Base-by-base conservation (phyloP, 805 yeast genomes). In the Nakazawaea populi region DNA sequence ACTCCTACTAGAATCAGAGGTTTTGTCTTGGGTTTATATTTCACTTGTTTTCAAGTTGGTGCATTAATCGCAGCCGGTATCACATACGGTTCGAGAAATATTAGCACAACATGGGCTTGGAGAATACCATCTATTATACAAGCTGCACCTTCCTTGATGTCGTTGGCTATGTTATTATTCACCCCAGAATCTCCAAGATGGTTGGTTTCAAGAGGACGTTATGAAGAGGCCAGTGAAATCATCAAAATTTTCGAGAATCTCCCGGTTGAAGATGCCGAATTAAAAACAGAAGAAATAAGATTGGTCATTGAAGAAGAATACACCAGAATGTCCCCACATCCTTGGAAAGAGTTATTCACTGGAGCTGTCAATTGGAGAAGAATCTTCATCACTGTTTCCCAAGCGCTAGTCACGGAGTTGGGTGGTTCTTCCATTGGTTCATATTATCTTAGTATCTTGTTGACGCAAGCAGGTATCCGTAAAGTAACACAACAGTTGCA, bases 381-480 rank as follows among this genome's bases (percentile, higher is more conserved):
- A 49, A 42, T 62, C 53, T 57, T 58, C 58, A 62, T 62, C 47
- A 59, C 60, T 45, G 54, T 60, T 51, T 57, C 60, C 57, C 59
- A 60, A 62, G 63, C 62, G 38, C 58, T 60, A 34, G 58, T 62
- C 30, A 58, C 66, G 24, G 61, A 60, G 51, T 51, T 60, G 30
- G 59, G 62, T n/a, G 66, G 66, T 18, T 52, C 59, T 32, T 60
- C 59, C 52, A 57, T 63, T 51, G 56, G 57, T 12, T 59, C 61
- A 39, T 56, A 59, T 6, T 74, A 73, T 59, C 42, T 60, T 5
- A 74, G 71, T 50, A 65, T 71, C 46, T 32, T 72, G 54, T 50
- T 62, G 39, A 58, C 54, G 1, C 55, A 59, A 31, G 63, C 64
- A 6, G 65, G 64, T 34, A 55, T 58, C 46, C 54, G 57, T 8